Base-by-base conservation (phyloP, 148 eudicot genomes). In the Chenopodium suecicum region DNA sequence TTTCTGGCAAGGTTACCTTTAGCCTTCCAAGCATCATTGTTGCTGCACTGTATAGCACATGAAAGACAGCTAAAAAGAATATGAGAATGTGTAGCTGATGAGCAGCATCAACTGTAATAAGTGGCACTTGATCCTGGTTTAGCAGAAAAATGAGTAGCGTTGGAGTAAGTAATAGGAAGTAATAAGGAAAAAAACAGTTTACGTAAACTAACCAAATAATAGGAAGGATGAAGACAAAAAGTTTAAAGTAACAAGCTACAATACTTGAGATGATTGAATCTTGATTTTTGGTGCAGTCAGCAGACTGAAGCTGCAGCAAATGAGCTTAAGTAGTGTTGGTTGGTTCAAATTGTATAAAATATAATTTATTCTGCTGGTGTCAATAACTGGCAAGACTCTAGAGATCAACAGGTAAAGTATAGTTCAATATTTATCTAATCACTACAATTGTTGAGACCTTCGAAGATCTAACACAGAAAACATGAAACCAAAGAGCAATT, bases 11-110 rank as follows among this genome's bases (percentile, higher is more conserved):
- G 46, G 19, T 37, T 86, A 95, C 99, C 98, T 96, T 96, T 19
- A 94, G 84, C 80, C 88, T 89, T 73, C 99, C 99, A 46, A 96
- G 94, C 74, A 87, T 88, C 99, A 93, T 92, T 4, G 94, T 94
- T 63, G 86, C 52, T 23, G 98, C 98, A 85, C 95, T 93, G 82
- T 91, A 92, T 50, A 89, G n/a, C 77, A 95, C 97, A 81, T 95
- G 99, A 70, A 93, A 80, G 52, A 93, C 87, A 62, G 99, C 98
- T 71, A 95, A 82, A 80, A 95, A 92, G 91, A 95, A 95, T 84
- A 95, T 92, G 73, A 95, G 92, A 65, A 95, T 95, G 87, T 93
- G 99, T 73, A 94, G 84, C 83, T 95, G 97, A 86, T 95, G 99
- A 81, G 94, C 81, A 77, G 91, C 98, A 67, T 91, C 86, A 9